Conservation (phyloP, 306 rosid genomes). For the Geum urbanum region DNA sequence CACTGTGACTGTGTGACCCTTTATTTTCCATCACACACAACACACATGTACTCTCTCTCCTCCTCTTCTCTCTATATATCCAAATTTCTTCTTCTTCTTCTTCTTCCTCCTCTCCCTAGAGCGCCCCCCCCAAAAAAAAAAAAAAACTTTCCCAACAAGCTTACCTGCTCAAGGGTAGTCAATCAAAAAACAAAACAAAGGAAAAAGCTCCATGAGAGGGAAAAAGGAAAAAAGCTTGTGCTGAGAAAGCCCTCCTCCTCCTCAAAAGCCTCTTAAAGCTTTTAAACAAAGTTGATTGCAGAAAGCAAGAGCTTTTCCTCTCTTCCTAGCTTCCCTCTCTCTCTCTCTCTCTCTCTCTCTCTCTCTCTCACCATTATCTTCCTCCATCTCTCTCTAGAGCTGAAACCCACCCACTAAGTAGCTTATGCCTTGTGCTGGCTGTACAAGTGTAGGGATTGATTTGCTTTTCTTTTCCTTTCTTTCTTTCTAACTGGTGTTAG, state of each 20-base stretch:
- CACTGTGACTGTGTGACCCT: slow-evolving; percentile 18
- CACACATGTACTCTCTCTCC: neutral
- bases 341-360: slow-evolving; percentile 11
- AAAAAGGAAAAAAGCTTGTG: slow-evolving; percentile 8
- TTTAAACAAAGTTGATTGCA: slow-evolving; percentile 62
- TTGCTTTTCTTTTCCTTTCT: neutral
- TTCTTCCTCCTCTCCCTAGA: neutral
- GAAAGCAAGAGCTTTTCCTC: slow-evolving; percentile 52
- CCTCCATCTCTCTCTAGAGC: slow-evolving; percentile 2
- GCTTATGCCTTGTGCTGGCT: neutral
- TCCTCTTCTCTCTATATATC: neutral
- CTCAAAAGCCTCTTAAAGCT: slow-evolving; percentile 28
- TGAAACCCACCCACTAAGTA: slow-evolving; percentile 17
- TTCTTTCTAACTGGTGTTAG: neutral
- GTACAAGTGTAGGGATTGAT: slow-evolving; percentile 12
- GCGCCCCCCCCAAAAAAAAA: neutral
- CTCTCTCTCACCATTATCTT: slow-evolving; percentile 21
- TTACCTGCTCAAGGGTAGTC: slow-evolving; percentile 65
- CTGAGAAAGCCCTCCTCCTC: slow-evolving; percentile 30
- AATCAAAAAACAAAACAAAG: slow-evolving; percentile 39
- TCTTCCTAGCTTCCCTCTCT: slow-evolving; percentile 12
- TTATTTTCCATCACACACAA: neutral
- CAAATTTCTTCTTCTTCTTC: neutral
- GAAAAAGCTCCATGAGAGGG: neutral
- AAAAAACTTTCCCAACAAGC: slow-evolving; percentile 46